Evolutionary conservation across 306 rosid genomes (phyloP).

Genomic region (Crotalaria pallida): DNA sequence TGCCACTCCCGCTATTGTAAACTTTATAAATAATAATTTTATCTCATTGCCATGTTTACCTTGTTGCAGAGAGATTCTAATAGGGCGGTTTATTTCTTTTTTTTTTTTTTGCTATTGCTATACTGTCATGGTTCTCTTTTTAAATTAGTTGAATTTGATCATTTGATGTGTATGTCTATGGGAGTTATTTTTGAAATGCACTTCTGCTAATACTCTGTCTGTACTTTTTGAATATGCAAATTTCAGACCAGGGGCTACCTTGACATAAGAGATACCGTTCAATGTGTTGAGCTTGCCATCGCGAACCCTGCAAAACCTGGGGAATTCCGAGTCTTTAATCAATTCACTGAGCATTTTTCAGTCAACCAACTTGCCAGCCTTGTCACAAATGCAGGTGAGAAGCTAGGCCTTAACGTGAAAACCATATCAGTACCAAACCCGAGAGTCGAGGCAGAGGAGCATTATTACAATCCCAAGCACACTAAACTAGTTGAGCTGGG

Average conservation of each 20-base stretch:
- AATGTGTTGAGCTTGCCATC: slow-evolving; percentile 90
- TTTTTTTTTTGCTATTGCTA: too few species aligned
- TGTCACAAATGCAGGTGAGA: slow-evolving; percentile 74
- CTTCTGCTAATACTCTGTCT: slow-evolving; percentile 4
- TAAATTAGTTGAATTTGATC: slow-evolving; percentile 1
- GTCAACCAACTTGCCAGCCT: slow-evolving; percentile 80
- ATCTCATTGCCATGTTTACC: neutral
- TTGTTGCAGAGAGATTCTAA: neutral
- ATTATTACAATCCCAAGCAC: slow-evolving; percentile 93
- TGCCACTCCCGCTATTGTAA: neutral
- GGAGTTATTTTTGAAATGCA: neutral
- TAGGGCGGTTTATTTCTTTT: neutral
- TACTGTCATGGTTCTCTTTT: neutral
- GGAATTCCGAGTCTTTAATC: slow-evolving; percentile 91
- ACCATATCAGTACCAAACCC: slow-evolving; percentile 87
- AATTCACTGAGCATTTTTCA: slow-evolving; percentile 88
- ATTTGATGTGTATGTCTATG: neutral
- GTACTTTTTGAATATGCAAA: slow-evolving; percentile 15
- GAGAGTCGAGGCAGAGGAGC: slow-evolving; percentile 95
- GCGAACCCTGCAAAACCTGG: slow-evolving; percentile 84
- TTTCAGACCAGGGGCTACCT: slow-evolving; percentile 91
- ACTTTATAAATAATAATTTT: neutral
- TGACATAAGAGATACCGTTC: slow-evolving; percentile 95
- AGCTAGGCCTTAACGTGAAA: slow-evolving; percentile 73
- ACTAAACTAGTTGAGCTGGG: slow-evolving; percentile 89